phyloP scores from a whole-genome alignment of 768 basidiomycete genomes.

The Sarcodon sp. region DNA sequence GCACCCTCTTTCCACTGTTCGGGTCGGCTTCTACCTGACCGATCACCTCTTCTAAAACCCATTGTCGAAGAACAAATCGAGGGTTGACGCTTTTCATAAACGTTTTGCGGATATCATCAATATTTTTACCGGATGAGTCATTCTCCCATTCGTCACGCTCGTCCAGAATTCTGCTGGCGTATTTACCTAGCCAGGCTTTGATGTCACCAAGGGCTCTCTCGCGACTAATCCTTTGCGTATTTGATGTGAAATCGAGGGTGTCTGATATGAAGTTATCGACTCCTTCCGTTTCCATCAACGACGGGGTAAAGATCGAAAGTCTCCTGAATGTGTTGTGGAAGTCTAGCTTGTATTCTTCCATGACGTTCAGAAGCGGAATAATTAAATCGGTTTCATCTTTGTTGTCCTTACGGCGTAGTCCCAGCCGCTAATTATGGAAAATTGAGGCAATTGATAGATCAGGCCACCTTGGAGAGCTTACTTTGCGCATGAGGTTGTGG shows the following conservation, averaged over 20 bases:
- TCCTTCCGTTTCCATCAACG: conserved; percentile 9
- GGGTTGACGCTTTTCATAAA: conserved; percentile 64
- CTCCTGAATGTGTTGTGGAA: conserved; percentile 78
- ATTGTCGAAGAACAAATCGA: conserved; percentile 86
- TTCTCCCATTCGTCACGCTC: conserved; percentile 37
- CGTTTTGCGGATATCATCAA: conserved; percentile 31
- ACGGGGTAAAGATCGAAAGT: conserved; percentile 50
- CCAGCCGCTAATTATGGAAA: conserved; percentile 49
- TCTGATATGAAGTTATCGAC: conserved; percentile 29
- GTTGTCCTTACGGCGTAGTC: conserved; percentile 39
- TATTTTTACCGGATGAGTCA: conserved; percentile 14
- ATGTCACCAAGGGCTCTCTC: conserved; percentile 37
- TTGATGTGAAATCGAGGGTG: conserved; percentile 34
- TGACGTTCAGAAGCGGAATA: conserved; percentile 58
- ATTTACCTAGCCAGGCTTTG: conserved; percentile 51
- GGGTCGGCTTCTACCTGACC: conserved; percentile 54
- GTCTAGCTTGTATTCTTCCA: conserved; percentile 70
- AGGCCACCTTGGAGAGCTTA: conserved; percentile 12
- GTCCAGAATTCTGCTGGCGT: conserved; percentile 40
- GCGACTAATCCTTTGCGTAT: conserved; percentile 29
- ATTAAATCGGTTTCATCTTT: conserved; percentile 51
- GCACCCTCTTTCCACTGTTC: conserved; percentile 45
- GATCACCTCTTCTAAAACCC: conserved; percentile 93
- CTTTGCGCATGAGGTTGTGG: conserved; percentile 56
- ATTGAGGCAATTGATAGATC: background rate